Evolutionary conservation across 768 basidiomycete species (phyloP).

Genomic region (Lentinula guzmanii): DNA sequence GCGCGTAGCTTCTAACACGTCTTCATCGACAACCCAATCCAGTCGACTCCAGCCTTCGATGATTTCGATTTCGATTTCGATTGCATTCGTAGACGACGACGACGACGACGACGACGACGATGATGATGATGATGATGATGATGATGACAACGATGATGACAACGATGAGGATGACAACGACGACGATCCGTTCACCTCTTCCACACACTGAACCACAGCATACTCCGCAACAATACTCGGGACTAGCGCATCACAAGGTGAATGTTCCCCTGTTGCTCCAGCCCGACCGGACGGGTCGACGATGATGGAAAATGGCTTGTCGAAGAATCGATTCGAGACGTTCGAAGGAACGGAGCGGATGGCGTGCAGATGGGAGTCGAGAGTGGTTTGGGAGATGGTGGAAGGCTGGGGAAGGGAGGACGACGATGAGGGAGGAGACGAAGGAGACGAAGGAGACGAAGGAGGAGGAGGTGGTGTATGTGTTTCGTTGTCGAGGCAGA

Average conservation of each 20-base stretch:
- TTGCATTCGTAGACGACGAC: background rate
- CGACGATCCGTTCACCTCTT: slow-evolving; percentile 21
- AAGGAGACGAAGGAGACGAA: too few relatives aligned
- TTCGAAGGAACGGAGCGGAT: slow-evolving; percentile 57
- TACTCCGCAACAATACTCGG: slow-evolving; percentile 87
- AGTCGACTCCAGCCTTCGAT: slow-evolving; percentile 53
- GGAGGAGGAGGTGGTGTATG: slow-evolving; percentile 17
- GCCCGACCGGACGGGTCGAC: slow-evolving; percentile 84
- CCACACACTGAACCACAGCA: slow-evolving; percentile 64
- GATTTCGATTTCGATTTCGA: slow-evolving; percentile 7
- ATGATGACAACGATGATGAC: too few relatives aligned
- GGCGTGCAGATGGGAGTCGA: slow-evolving; percentile 74
- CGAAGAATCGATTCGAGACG: slow-evolving; percentile 81
- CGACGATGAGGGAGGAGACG: slow-evolving; percentile 15
- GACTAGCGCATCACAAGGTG: slow-evolving; percentile 83
- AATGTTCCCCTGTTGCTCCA: slow-evolving; percentile 87
- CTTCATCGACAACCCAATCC: slow-evolving; percentile 70
- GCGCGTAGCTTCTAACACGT: slow-evolving; percentile 47
- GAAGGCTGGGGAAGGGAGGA: slow-evolving; percentile 20
- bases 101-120: too few relatives aligned
- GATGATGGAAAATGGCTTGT: slow-evolving; percentile 78
- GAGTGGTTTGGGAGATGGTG: slow-evolving; percentile 26
- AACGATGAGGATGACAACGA: too few relatives aligned
- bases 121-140: too few relatives aligned
- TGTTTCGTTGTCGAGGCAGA: slow-evolving; percentile 78